Percentiles rank a stretch among this genome's conserved stretches.
Conservation (phyloP, 208 protist genomes). For the Lotmaria passim region DNA sequence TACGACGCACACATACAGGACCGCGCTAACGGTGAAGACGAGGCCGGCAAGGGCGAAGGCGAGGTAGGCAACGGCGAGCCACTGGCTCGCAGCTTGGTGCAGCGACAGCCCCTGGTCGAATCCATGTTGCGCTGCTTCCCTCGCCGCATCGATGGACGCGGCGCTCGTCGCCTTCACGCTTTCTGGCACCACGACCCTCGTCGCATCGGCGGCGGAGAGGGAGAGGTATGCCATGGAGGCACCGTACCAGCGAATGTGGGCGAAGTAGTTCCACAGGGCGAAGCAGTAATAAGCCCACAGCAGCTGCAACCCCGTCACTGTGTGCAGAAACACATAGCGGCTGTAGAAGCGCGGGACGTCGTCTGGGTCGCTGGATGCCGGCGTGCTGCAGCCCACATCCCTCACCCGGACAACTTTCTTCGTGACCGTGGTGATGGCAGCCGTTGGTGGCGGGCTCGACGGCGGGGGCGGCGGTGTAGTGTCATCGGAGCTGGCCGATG, state of each 20-base stretch:
- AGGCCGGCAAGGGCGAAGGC: slow-evolving; percentile 14
- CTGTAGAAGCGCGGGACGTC: slow-evolving; percentile 12
- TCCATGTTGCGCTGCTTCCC: neutral
- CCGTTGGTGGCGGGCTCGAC: neutral
- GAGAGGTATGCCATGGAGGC: neutral
- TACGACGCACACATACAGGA: slow-evolving; percentile 18
- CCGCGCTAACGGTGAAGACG: slow-evolving; percentile 18
- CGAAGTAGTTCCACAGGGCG: slow-evolving; percentile 17
- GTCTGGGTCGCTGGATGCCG: neutral
- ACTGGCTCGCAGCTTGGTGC: neutral
- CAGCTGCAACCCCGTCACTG: slow-evolving; percentile 16
- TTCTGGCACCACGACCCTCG: neutral
- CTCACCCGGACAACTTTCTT: neutral
- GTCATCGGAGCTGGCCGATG: neutral
- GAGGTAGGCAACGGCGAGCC: slow-evolving; percentile 19
- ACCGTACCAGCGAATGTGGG: slow-evolving; percentile 21
- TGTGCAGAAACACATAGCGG: slow-evolving; percentile 15
- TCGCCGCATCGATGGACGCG: neutral
- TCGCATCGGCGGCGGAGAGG: neutral
- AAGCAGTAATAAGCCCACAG: slow-evolving; percentile 18
- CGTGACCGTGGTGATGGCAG: neutral
- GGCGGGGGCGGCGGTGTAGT: neutral
- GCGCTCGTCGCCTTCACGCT: neutral
- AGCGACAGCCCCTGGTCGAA: neutral
- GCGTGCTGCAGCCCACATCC: slow-evolving; percentile 11